These are phyloP conservation scores for Lupinus albus DNA, from an alignment of 306 rosid genomes.

Conservation along the genomic window DNA sequence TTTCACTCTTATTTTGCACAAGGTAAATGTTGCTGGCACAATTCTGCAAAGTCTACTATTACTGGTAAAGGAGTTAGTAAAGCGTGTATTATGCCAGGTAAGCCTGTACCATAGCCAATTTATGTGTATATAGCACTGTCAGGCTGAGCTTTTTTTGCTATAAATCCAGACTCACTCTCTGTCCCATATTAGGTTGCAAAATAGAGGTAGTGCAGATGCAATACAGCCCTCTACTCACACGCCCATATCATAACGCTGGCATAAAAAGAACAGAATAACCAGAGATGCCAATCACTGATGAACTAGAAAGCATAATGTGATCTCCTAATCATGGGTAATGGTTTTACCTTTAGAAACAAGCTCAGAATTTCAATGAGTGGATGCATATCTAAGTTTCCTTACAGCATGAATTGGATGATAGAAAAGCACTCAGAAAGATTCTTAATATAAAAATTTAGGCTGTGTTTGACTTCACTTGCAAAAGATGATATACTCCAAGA, in stretches of 20 bases:
- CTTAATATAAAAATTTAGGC: background rate
- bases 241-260: background rate
- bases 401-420: background rate
- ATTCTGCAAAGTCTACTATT: conserved; percentile 1
- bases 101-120: background rate
- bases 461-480: background rate
- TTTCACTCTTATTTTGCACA: background rate
- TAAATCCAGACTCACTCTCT: conserved; percentile 23
- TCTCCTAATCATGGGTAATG: background rate
- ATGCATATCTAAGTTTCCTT: conserved; percentile 12
- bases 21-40: conserved; percentile 10
- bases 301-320: background rate
- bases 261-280: background rate
- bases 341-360: conserved; percentile 2
- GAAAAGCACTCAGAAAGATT: background rate
- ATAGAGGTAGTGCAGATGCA: background rate
- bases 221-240: background rate
- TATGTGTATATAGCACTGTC: no score
- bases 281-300: background rate
- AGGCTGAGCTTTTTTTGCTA: background rate
- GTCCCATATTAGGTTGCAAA: background rate
- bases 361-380: conserved; percentile 5
- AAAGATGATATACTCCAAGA: background rate
- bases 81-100: background rate
- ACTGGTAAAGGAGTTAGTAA: background rate